These are phyloP conservation scores for Catenaria anguillulae DNA, from an alignment of 371 early-diverging fungal genomes.

Conservation along the genomic window DNA sequence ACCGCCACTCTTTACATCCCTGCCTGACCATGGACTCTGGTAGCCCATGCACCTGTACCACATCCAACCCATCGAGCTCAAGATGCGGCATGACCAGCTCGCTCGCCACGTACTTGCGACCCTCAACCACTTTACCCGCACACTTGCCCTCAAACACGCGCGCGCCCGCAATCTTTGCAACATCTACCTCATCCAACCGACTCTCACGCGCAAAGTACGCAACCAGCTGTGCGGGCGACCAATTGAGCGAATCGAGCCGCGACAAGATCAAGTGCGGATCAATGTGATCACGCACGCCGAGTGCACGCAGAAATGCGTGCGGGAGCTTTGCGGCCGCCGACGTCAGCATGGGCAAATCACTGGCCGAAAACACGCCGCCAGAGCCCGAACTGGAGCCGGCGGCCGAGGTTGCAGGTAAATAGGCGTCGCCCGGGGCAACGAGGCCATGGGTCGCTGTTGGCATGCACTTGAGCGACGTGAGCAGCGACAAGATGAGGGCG, in stretches of 20 bases:
- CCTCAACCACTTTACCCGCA: not conserved
- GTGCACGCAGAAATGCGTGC: no score
- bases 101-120: not conserved
- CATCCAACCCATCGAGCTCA: not conserved
- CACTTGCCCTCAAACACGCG: conserved; percentile 38
- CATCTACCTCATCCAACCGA: conserved; percentile 42
- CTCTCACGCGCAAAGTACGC: conserved; percentile 61
- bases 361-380: conserved; percentile 65
- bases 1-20: no score
- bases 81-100: not conserved
- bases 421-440: conserved; percentile 49
- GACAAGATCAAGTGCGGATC: conserved; percentile 75
- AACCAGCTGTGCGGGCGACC: conserved; percentile 72
- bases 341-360: no score
- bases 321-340: no score
- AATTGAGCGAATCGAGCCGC: conserved; percentile 58
- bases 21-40: no score
- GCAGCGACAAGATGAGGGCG: conserved; percentile 26
- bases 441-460: conserved; percentile 60
- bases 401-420: no score
- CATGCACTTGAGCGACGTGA: conserved; percentile 42
- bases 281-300: conserved; percentile 83
- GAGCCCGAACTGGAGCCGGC: no score
- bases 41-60: not conserved
- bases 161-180: conserved; percentile 43